phyloP scores from a whole-genome alignment of 495 filamentous ascomycete species.

The Annulohypoxylon nitens region DNA sequence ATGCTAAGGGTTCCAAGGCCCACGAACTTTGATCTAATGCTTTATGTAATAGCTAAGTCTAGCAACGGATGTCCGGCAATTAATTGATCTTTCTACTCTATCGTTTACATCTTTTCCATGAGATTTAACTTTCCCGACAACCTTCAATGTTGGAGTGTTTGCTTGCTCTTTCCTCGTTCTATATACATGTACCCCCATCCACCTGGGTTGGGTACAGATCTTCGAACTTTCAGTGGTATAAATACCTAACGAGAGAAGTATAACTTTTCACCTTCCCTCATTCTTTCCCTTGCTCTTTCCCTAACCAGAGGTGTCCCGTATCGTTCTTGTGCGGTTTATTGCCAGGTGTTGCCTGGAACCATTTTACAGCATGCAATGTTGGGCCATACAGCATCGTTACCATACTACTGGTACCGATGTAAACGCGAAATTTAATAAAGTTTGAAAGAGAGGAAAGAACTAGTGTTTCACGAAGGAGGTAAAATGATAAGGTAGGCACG shows the following conservation, averaged over 20 bases:
- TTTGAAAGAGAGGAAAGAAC: slow-evolving; percentile 6
- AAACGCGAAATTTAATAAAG: slow-evolving; percentile 5
- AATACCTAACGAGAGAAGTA: slow-evolving; percentile 5
- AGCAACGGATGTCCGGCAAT: slow-evolving; percentile 24
- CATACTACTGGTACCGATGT: slow-evolving; percentile 5
- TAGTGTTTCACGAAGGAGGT: background rate
- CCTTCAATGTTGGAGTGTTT: slow-evolving; percentile 10
- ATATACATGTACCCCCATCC: slow-evolving; percentile 16
- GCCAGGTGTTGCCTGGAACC: background rate
- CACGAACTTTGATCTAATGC: background rate
- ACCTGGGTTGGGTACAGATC: slow-evolving; percentile 18
- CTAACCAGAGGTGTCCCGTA: background rate
- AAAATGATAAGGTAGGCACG: slow-evolving; percentile 8
- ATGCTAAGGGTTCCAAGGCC: no score
- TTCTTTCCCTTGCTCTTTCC: background rate
- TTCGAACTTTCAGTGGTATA: slow-evolving; percentile 7
- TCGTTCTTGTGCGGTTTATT: background rate
- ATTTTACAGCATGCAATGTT: background rate
- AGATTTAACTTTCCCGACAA: slow-evolving; percentile 27
- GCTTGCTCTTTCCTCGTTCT: slow-evolving; percentile 22
- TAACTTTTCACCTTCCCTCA: slow-evolving; percentile 4
- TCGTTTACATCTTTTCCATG: slow-evolving; percentile 19
- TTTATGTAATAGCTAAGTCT: background rate
- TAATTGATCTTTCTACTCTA: slow-evolving; percentile 1
- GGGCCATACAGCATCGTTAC: slow-evolving; percentile 32